Evolutionary conservation across 176 grass and related monocot species (phyloP), one percentile per base, ranked within the genome.

Genomic region (Oropetium thomaeum): DNA sequence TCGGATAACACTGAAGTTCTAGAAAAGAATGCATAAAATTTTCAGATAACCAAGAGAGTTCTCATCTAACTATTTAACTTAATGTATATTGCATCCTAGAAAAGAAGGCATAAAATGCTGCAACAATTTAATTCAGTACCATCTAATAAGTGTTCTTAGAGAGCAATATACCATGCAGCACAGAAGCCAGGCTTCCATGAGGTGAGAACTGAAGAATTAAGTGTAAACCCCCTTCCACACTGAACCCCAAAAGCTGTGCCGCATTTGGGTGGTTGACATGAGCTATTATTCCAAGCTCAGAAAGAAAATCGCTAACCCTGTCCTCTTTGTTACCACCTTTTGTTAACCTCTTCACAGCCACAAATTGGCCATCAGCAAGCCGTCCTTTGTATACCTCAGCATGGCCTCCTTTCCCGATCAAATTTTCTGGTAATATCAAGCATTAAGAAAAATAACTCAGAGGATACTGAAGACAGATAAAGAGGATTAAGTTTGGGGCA

Each of bases 211-310:
- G 92, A 42, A 99, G 85, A 82, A 99, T 80, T 76, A 99, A 79
- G 73, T 96, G 96, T 79, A 95, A 76, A 11, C 92, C 96, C 2
- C 77, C 84, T 79, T 99, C 96, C 33, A 92, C 92, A 52, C 87
- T 92, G 81, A 99, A 99, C 53, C 96, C 96, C 84, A 99, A 65
- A 19, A 99, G 90, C 65, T 99, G 96, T 19, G 92, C 96, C n/a
- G 96, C 92, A 27, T 99, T 96, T 75, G 87, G 84, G 62, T 99
- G 96, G 75, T 95, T 95, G 11, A 99, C 96, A 80, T 99, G 96
- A n/a, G 96, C 92, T 75, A 99, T 99, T 33, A 99, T 99, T 90
- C 96, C 96, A 64, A 99, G 89, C 79, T 99, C 96, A 10, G 96
- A 92, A 42, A 99, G 67, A 80, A 99, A 99, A 80, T 96, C 87